Evolutionary conservation across 202 grass and related monocot species (phyloP).

Genomic region (Panicum virgatum): DNA sequence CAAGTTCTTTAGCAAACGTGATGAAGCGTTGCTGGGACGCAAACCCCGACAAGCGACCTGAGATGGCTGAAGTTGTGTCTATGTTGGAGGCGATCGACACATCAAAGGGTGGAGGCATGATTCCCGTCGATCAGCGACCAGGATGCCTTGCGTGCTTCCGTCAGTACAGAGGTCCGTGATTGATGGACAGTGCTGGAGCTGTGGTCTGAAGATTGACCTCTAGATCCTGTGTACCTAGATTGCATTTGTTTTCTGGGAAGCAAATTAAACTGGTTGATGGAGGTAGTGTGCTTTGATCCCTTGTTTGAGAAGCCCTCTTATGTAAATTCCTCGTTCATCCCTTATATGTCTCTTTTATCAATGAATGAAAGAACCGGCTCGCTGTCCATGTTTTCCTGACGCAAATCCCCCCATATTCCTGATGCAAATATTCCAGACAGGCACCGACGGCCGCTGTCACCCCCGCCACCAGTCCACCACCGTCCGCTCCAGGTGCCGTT

Average conservation of each 20-base stretch:
- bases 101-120: constrained; percentile 91
- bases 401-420: too few relatives aligned
- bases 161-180: constrained; percentile 67
- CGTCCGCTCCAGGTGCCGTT: too few relatives aligned
- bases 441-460: too few relatives aligned
- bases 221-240: constrained; percentile 48
- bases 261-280: constrained; percentile 45
- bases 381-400: constrained; percentile 6
- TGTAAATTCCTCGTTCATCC: constrained; percentile 45
- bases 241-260: constrained; percentile 40
- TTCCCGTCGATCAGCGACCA: constrained; percentile 67
- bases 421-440: background rate
- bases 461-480: too few relatives aligned
- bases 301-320: constrained; percentile 13
- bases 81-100: constrained; percentile 88
- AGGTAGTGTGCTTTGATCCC: constrained; percentile 24
- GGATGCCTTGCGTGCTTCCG: constrained; percentile 80
- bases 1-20: constrained; percentile 71
- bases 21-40: constrained; percentile 98
- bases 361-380: constrained; percentile 32
- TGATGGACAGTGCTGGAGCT: background rate
- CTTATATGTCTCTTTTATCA: constrained; percentile 20
- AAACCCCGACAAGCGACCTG: constrained; percentile 76
- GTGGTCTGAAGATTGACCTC: constrained; percentile 29
- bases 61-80: constrained; percentile 81